Evolutionary conservation across 2,329 filamentous ascomycete genomes (phyloP), one percentile per base, ranked within the genome.

Genomic region (Cercospora sp.): DNA sequence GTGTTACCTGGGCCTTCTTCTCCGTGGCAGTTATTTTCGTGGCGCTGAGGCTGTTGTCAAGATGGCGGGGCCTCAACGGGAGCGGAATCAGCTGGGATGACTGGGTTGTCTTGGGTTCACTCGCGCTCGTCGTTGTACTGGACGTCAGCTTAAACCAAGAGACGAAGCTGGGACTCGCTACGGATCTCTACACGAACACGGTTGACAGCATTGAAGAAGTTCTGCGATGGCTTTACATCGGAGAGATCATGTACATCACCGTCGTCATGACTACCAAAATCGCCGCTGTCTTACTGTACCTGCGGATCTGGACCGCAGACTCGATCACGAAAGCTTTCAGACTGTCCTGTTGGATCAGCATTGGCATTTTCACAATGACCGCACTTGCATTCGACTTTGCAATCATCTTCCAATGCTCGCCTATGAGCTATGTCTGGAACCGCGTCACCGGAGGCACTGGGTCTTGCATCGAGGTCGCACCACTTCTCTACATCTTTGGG

Each of bases 51-150:
- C 57, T 70, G 7, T 33, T 72, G 7, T 69, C 70, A 16, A 64
- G 70, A 60, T 66, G 64, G 59, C 65, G 61, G 20, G 45, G 55
- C 5, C 55, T 72, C 16, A 64, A 68, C 31, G 70, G 70, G 9
- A 72, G 65, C 33, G 70, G 70, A 30, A 67, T 63, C 59, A 64
- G 65, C 28, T 72, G 67, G 69, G 70, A 72, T 57, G 70, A 72
- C 33, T 67, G 67, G 63, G 64, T 72, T 3, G 66, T 71, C 2
- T 36, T 69, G 31, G 62, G 66, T 36, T 63, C 63, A 12, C 69
- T 71, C 26, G 55, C 62, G 30, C 60, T 71, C 36, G 58, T 65
- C 3, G 36, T 71, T 30, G 42, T 60, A 18, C 36, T 70, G 30
- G 64, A 66, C 28, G 65, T 71, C 69, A 48, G 69, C 64, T 36